Base-by-base conservation (phyloP, 768 basidiomycete species). In the Leccinellum rugosiceps region DNA sequence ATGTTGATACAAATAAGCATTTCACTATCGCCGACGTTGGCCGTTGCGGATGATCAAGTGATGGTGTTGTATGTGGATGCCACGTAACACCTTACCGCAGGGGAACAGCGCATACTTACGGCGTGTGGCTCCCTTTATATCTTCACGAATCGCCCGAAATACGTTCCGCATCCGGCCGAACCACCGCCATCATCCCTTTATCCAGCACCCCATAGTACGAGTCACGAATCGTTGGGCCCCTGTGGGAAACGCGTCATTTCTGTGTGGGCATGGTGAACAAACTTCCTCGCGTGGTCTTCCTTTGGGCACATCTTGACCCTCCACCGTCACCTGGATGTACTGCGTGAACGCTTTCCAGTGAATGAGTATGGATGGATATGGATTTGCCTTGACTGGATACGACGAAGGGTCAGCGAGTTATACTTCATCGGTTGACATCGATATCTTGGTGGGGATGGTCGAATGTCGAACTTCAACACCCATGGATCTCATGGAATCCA, bases 151-250 rank as follows among this genome's bases (percentile, higher is more conserved):
- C 92, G 85, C 8, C 77, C 76, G 8, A 90, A 74, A 0, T 72
- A 56, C 58, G 88, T 90, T 23, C 91, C 80, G 25, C 25, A 25
- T 25, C 25, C 25, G 25, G n/a, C n/a, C n/a, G n/a, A n/a, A 25
- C 4, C 25, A 25, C 25, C 25, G 25, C 25, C 25, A 4, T 25
- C 3, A 25, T 4, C 25, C 25, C 25, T 25, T 25, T 25, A 25
- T 25, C 25, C 25, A 4, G 4, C 25, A 25, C 25, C 25, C 25
- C 3, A 25, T 25, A 25, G 25, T 25, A 25, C 25, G 21, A 92
- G 87, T 88, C 89, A 92, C 10, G 88, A 91, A 72, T 91, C 25
- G 2, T 25, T 25, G 90, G 0, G 89, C 90, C 6, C 88, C 87
- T 88, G 63, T 35, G 44, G 15, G 47, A 31, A 15, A 30, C 13